Evolutionary conservation across 163 green algal species (phyloP).

Genomic region (Coccomyxa subellipsoidea): DNA sequence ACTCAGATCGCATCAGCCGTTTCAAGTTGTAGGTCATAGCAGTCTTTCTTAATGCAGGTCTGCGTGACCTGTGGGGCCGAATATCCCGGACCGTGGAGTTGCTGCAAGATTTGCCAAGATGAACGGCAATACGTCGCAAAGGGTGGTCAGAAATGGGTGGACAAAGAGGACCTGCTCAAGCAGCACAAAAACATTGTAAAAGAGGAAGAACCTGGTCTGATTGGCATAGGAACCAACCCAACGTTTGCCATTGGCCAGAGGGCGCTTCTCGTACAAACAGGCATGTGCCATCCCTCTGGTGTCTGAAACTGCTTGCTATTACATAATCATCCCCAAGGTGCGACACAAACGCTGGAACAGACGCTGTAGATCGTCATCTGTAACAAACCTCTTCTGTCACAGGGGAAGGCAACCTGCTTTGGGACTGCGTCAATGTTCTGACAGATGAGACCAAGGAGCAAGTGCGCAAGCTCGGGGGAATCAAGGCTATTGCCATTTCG

Average conservation of each 20-base stretch:
- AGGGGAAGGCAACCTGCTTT: slow-evolving; percentile 35
- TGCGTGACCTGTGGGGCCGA: slow-evolving; percentile 10
- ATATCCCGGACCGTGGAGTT: neutral
- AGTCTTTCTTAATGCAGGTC: too few species aligned
- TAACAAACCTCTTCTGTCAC: neutral
- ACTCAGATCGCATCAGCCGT: too few species aligned
- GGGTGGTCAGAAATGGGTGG: neutral
- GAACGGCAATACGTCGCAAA: slow-evolving; percentile 16
- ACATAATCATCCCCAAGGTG: too few species aligned
- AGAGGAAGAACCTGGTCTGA: slow-evolving; percentile 3
- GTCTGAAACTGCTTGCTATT: neutral
- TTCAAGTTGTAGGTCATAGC: too few species aligned
- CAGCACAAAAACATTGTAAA: slow-evolving; percentile 8
- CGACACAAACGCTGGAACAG: neutral
- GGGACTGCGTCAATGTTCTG: slow-evolving; percentile 40
- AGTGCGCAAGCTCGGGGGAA: slow-evolving; percentile 26
- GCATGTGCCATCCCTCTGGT: neutral
- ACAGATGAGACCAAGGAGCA: slow-evolving; percentile 6
- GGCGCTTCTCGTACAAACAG: slow-evolving; percentile 14
- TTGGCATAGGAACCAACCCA: slow-evolving; percentile 18
- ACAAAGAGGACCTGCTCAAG: neutral
- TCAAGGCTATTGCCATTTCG: slow-evolving; percentile 40
- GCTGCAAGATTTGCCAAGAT: slow-evolving; percentile 24
- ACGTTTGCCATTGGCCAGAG: slow-evolving; percentile 25
- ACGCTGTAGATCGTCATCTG: neutral